Evolutionary conservation across 2,329 filamentous ascomycete species (phyloP).

Genomic region (Epichloe gansuensis): DNA sequence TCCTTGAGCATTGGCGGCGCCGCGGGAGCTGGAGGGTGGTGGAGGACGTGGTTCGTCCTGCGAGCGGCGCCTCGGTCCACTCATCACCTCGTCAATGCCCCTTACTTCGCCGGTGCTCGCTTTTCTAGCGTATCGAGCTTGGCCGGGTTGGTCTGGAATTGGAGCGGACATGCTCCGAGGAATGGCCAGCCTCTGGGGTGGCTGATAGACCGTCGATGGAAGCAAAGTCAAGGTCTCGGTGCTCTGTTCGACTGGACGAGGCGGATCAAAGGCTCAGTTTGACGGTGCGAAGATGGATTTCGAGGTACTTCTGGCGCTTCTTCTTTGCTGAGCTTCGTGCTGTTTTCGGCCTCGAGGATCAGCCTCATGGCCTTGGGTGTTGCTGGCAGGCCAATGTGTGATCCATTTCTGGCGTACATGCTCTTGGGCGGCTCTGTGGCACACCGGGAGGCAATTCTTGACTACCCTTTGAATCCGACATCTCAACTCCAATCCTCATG

Average conservation of each 20-base stretch:
- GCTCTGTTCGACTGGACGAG: constrained; percentile 20
- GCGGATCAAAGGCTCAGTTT: constrained; percentile 28
- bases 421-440: constrained; percentile 50
- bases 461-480: constrained; percentile 28
- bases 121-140: constrained; percentile 21
- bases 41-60: constrained; percentile 42
- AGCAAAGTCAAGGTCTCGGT: constrained; percentile 34
- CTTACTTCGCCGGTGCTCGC: constrained; percentile 25
- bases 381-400: constrained; percentile 68
- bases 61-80: constrained; percentile 31
- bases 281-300: constrained; percentile 36
- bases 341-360: constrained; percentile 49
- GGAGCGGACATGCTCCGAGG: constrained; percentile 51
- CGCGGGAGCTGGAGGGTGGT: constrained; percentile 38
- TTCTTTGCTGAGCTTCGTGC: constrained; percentile 23
- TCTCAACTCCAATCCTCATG: constrained; percentile 25
- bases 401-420: constrained; percentile 36
- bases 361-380: constrained; percentile 87
- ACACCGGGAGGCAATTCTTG: constrained; percentile 44
- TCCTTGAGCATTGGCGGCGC: constrained; percentile 45
- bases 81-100: constrained; percentile 36
- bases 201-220: constrained; percentile 49
- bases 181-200: constrained; percentile 35
- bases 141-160: constrained; percentile 29
- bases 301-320: constrained; percentile 43